A percentile compares a stretch with the other conserved stretches of the same genome.
Evolutionary conservation across 176 grass and related monocot genomes (phyloP).

Genomic region (Juncus effusus): DNA sequence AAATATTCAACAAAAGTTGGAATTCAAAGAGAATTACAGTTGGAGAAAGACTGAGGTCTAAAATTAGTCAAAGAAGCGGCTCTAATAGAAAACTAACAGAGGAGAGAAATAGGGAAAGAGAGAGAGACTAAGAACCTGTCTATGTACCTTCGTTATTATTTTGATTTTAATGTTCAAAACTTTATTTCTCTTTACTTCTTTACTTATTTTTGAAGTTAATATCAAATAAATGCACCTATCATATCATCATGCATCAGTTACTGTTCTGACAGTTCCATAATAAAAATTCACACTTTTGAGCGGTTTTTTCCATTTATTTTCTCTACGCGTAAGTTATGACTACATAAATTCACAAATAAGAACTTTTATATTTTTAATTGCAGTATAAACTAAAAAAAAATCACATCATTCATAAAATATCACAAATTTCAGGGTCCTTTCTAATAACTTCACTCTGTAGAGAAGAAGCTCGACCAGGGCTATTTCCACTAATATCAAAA

Average conservation of each 20-base stretch:
- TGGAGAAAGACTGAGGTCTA: slow-evolving; percentile 12
- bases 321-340: too few relatives aligned
- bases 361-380: too few relatives aligned
- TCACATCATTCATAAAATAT: too few relatives aligned
- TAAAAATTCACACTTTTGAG: too few relatives aligned
- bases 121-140: slow-evolving; percentile 16
- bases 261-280: not conserved
- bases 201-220: not conserved
- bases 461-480: too few relatives aligned
- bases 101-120: not conserved
- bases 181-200: not conserved
- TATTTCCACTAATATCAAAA: too few relatives aligned
- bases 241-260: not conserved
- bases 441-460: too few relatives aligned
- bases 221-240: slow-evolving; percentile 3
- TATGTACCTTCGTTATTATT: not conserved
- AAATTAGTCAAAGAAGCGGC: slow-evolving; percentile 9
- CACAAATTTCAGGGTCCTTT: too few relatives aligned
- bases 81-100: not conserved
- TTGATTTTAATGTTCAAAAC: not conserved
- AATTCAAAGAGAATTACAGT: slow-evolving; percentile 4
- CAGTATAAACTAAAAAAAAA: too few relatives aligned
- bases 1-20: slow-evolving; percentile 4
- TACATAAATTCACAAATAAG: too few relatives aligned
- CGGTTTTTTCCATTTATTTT: too few relatives aligned